phyloP scores from a whole-genome alignment of 345 rosid species.

The Salix dunnii region DNA sequence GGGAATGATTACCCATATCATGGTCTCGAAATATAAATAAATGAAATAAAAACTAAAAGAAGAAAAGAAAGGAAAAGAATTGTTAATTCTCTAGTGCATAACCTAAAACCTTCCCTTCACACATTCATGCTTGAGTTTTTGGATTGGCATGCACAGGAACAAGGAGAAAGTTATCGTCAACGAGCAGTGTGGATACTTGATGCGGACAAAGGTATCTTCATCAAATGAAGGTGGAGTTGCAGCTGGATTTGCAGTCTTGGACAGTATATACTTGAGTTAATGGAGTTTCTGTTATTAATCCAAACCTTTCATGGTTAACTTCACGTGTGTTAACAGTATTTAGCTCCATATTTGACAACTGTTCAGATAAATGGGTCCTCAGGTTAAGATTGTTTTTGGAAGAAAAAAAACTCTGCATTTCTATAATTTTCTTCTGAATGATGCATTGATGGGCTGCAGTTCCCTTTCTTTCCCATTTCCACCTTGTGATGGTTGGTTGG shows the following conservation, averaged over 20 bases:
- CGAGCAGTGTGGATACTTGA: slow-evolving; percentile 74
- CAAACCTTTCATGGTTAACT: neutral
- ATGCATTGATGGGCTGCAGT: neutral
- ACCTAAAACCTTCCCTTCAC: neutral
- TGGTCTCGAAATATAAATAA: too few relatives aligned
- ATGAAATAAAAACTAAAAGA: too few relatives aligned
- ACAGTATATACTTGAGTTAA: slow-evolving; percentile 78
- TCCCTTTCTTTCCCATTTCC: neutral
- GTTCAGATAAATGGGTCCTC: neutral
- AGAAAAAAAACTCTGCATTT: neutral
- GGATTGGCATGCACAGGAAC: slow-evolving; percentile 52
- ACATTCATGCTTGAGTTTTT: neutral
- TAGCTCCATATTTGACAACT: neutral
- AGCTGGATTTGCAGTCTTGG: slow-evolving; percentile 90
- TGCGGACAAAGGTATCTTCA: slow-evolving; percentile 83
- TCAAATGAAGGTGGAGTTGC: slow-evolving; percentile 97
- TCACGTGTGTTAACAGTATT: neutral
- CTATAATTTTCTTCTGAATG: neutral
- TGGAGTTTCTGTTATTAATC: neutral
- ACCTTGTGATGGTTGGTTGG: neutral
- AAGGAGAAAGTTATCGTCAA: slow-evolving; percentile 73
- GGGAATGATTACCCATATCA: neutral
- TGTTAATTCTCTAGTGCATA: neutral
- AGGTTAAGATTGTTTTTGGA: neutral
- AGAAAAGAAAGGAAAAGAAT: neutral